phyloP scores from a whole-genome alignment of 495 filamentous ascomycete species.

The Patellaria atrata region DNA sequence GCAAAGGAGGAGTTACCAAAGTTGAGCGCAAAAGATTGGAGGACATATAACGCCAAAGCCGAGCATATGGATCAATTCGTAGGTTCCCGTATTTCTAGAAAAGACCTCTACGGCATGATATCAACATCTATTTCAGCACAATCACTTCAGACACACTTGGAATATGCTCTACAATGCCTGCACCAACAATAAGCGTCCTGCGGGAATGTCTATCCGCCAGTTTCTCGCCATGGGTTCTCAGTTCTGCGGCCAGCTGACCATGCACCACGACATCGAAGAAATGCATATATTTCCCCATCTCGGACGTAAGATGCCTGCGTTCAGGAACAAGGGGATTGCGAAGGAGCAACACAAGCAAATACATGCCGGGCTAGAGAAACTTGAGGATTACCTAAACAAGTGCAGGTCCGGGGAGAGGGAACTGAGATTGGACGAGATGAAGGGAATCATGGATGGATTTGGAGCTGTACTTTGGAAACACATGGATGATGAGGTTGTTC shows the following conservation, averaged over 20 bases:
- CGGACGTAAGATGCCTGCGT: conserved; percentile 68
- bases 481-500: conserved; percentile 29
- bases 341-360: conserved; percentile 70
- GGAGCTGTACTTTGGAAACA: conserved; percentile 31
- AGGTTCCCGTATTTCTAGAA: conserved; percentile 18
- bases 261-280: conserved; percentile 81
- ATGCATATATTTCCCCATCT: conserved; percentile 66
- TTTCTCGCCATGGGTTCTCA: conserved; percentile 49
- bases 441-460: conserved; percentile 51
- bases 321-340: conserved; percentile 48
- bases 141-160: conserved; percentile 63
- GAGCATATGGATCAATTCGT: conserved; percentile 69
- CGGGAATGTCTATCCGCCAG: conserved; percentile 43
- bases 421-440: conserved; percentile 51
- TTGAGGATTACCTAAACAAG: conserved; percentile 50
- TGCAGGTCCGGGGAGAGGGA: conserved; percentile 53
- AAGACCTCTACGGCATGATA: background rate
- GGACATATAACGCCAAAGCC: conserved; percentile 55
- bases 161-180: conserved; percentile 49
- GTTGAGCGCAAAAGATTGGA: conserved; percentile 42
- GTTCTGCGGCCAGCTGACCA: conserved; percentile 52
- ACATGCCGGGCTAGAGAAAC: conserved; percentile 61
- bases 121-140: conserved; percentile 33
- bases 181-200: conserved; percentile 36
- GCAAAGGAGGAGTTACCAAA: no score